A percentile compares a stretch with the other conserved stretches of the same genome.
Evolutionary conservation across 2,329 filamentous ascomycete genomes (phyloP).

Genomic region (Aspergillus cejpii): DNA sequence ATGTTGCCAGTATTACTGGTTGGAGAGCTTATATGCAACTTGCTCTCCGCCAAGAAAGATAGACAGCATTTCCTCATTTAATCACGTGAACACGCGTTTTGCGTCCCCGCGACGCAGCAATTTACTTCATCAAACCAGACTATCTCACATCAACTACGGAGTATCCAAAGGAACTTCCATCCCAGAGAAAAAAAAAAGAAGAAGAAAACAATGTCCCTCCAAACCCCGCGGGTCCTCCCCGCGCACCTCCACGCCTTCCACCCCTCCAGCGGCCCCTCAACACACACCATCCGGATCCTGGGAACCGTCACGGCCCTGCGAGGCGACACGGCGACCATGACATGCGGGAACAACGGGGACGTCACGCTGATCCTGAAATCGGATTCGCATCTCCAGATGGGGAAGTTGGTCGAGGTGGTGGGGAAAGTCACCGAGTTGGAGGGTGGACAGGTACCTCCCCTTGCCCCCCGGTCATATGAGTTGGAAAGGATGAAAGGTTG

Average conservation of each 20-base stretch:
- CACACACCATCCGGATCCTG: slow-evolving; percentile 71
- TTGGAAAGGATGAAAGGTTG: slow-evolving; percentile 1
- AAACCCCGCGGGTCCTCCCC: slow-evolving; percentile 76
- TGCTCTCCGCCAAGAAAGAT: not conserved
- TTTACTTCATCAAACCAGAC: no score
- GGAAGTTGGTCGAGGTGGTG: slow-evolving; percentile 42
- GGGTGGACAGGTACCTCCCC: slow-evolving; percentile 31
- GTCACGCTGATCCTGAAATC: slow-evolving; percentile 68
- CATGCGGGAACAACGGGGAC: slow-evolving; percentile 61
- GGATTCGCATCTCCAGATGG: slow-evolving; percentile 41
- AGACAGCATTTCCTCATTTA: no score
- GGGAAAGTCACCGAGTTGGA: slow-evolving; percentile 42
- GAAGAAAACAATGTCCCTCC: slow-evolving; percentile 55
- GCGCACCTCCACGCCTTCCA: slow-evolving; percentile 71
- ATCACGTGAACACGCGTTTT: slow-evolving; percentile 20
- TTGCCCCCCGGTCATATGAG: not conserved
- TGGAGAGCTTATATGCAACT: not conserved
- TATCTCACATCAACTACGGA: no score
- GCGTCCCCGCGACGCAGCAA: slow-evolving; percentile 4
- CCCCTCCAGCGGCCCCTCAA: slow-evolving; percentile 40
- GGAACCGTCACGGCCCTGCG: slow-evolving; percentile 78
- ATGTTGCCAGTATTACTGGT: no score
- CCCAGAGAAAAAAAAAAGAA: not conserved
- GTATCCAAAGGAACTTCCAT: no score
- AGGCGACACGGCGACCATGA: slow-evolving; percentile 72